phyloP scores from a whole-genome alignment of 2,329 filamentous ascomycete species.

The Emmonsiellopsis sp. region DNA sequence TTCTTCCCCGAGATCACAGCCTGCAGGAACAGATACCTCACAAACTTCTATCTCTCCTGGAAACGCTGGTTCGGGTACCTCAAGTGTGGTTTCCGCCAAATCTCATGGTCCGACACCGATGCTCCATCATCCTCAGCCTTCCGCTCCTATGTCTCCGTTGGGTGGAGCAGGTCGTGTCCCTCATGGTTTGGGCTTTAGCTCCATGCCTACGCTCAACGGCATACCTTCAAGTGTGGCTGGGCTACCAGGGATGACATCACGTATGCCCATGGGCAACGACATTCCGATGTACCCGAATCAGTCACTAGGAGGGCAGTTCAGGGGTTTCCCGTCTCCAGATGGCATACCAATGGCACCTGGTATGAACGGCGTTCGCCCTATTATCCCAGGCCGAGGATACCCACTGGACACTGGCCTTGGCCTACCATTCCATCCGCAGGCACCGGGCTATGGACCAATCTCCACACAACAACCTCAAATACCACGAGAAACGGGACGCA shows the following conservation, averaged over 20 bases:
- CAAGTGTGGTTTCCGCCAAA: constrained; percentile 56
- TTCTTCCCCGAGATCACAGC: constrained; percentile 52
- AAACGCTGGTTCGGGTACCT: constrained; percentile 55
- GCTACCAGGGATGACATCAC: constrained; percentile 45
- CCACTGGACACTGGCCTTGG: constrained; percentile 38
- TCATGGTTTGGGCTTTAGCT: constrained; percentile 41
- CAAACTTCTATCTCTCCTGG: constrained; percentile 54
- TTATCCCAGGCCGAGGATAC: constrained; percentile 48
- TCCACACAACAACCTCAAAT: constrained; percentile 19
- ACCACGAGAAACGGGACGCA: constrained; percentile 29
- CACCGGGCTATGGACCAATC: constrained; percentile 31
- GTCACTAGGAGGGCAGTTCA: constrained; percentile 46
- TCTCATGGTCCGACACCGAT: constrained; percentile 41
- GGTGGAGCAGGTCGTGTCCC: constrained; percentile 54
- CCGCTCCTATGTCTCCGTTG: constrained; percentile 56
- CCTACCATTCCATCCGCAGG: constrained; percentile 34
- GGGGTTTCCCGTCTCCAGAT: constrained; percentile 44
- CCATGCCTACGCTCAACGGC: constrained; percentile 47
- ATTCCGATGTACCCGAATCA: constrained; percentile 48
- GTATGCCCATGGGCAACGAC: constrained; percentile 42
- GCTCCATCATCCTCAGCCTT: constrained; percentile 50
- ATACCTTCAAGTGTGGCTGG: constrained; percentile 48
- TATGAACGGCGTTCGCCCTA: constrained; percentile 53
- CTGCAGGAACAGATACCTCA: constrained; percentile 46
- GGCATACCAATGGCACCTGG: constrained; percentile 49